Conservation (phyloP, 768 basidiomycete genomes). For the Mrakia gelida region DNA sequence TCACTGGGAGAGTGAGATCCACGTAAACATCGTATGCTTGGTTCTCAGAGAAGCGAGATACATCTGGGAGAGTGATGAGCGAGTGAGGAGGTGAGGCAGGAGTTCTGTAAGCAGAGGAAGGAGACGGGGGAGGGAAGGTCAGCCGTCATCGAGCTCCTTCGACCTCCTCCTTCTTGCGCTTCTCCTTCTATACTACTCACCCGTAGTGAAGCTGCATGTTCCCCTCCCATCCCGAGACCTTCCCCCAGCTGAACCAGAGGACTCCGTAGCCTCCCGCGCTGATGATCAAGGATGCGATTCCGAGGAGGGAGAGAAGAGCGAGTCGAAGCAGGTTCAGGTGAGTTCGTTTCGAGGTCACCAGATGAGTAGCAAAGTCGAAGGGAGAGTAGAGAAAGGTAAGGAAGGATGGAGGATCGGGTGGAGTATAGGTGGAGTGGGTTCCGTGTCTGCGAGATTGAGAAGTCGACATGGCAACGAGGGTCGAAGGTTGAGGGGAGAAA, state of each 20-base stretch:
- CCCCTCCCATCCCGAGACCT: background rate
- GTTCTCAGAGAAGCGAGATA: constrained; percentile 12
- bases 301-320: constrained; percentile 8
- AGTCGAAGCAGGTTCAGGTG: constrained; percentile 19
- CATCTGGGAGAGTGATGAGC: background rate
- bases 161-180: background rate
- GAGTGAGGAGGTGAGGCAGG: constrained; percentile 12
- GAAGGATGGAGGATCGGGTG: background rate
- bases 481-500: no score
- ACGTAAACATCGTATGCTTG: constrained; percentile 18
- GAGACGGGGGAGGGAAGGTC: background rate
- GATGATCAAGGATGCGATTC: background rate
- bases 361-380: background rate
- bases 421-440: background rate
- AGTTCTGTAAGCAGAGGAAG: background rate
- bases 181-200: background rate
- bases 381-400: background rate
- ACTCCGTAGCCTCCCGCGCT: background rate
- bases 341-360: background rate
- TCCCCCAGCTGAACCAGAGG: constrained; percentile 27
- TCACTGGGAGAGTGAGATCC: constrained; percentile 12
- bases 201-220: constrained; percentile 19
- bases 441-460: background rate
- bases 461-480: constrained; percentile 2
- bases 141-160: background rate